phyloP scores from a whole-genome alignment of 345 rosid genomes.

The Lepidium sativum region DNA sequence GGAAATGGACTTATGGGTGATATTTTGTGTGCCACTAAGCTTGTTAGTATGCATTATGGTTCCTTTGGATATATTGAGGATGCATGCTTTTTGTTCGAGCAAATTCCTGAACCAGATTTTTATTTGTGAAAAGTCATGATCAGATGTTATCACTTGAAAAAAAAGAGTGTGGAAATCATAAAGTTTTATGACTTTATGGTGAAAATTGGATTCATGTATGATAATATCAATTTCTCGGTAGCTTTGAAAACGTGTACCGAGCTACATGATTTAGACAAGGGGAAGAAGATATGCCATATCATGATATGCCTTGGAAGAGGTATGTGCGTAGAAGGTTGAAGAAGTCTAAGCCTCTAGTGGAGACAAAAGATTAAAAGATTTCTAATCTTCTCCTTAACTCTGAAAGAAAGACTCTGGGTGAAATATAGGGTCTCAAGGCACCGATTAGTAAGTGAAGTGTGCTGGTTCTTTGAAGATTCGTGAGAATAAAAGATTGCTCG shows the following conservation, averaged over 20 bases:
- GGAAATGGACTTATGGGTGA: conserved; percentile 39
- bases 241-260: conserved; percentile 69
- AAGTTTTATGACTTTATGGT: conserved; percentile 34
- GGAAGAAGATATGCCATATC: conserved; percentile 48
- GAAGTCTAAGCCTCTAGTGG: too few species aligned
- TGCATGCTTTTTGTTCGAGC: conserved; percentile 71
- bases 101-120: conserved; percentile 58
- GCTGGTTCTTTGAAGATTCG: too few species aligned
- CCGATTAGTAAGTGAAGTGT: too few species aligned
- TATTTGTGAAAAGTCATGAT: conserved; percentile 67
- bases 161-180: conserved; percentile 32
- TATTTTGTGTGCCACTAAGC: conserved; percentile 44
- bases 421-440: too few species aligned
- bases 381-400: too few species aligned
- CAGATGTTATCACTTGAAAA: conserved; percentile 53
- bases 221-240: conserved; percentile 47
- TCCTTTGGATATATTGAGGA: conserved; percentile 33
- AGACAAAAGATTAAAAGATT: too few species aligned
- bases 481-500: too few species aligned
- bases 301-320: conserved; percentile 10
- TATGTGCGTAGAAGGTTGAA: too few species aligned
- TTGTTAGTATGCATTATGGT: conserved; percentile 56
- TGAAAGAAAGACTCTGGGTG: too few species aligned
- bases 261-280: conserved; percentile 38
- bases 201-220: conserved; percentile 23